phyloP scores from a whole-genome alignment of 306 rosid genomes.

The Rosa persica region DNA sequence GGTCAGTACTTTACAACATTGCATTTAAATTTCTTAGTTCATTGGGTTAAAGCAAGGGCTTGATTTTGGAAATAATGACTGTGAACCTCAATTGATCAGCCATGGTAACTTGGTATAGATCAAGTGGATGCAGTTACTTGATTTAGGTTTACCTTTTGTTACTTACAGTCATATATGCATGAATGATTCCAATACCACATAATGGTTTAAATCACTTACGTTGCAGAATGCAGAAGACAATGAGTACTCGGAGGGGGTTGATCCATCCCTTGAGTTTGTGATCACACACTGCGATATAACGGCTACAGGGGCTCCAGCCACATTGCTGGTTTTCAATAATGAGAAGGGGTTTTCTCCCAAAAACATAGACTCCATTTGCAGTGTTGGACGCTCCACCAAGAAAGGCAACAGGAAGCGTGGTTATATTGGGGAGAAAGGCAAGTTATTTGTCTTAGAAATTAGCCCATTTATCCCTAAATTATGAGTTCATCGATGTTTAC shows the following conservation, averaged over 20 bases:
- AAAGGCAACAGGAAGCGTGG: conserved; percentile 59
- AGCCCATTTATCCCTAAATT: neutral
- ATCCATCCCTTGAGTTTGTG: conserved; percentile 61
- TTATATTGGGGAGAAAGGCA: conserved; percentile 90
- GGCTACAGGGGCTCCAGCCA: conserved; percentile 58
- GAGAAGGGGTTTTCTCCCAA: conserved; percentile 61
- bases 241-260: conserved; percentile 43
- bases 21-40: neutral
- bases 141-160: neutral
- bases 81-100: neutral
- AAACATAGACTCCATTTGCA: conserved; percentile 74
- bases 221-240: conserved; percentile 84
- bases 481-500: neutral
- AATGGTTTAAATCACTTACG: neutral
- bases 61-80: neutral
- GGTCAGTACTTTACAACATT: neutral
- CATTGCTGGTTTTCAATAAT: conserved; percentile 67
- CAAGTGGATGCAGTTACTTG: neutral
- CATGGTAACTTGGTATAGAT: neutral
- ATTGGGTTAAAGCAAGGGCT: neutral
- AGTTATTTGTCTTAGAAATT: neutral
- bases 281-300: conserved; percentile 67
- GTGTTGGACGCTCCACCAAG: conserved; percentile 81
- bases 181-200: neutral
- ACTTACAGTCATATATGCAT: neutral